Percentiles rank a stretch among this genome's conserved stretches.
Conservation (phyloP, 306 rosid genomes). For the Trifolium dubium region DNA sequence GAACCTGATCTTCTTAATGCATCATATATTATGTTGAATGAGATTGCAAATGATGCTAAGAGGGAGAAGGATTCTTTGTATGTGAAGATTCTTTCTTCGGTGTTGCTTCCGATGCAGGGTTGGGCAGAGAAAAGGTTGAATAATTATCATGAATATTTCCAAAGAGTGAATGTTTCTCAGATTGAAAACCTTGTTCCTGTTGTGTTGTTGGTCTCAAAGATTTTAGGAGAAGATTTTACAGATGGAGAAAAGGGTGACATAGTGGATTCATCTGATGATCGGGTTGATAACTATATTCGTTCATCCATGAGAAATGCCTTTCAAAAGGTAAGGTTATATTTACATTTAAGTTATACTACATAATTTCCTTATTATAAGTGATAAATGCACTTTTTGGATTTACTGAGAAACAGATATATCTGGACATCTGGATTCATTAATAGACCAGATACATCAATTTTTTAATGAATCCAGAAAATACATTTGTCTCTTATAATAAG, state of each 20-base stretch:
- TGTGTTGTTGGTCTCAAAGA: slow-evolving; percentile 59
- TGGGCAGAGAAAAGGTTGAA: slow-evolving; percentile 86
- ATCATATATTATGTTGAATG: slow-evolving; percentile 69
- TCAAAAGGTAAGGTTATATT: slow-evolving; percentile 73
- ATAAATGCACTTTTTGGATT: too few relatives aligned
- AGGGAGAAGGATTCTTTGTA: slow-evolving; percentile 57
- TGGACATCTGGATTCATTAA: too few relatives aligned
- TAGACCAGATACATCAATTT: too few relatives aligned
- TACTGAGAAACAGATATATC: too few relatives aligned
- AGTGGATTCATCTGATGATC: slow-evolving; percentile 60
- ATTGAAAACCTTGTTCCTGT: slow-evolving; percentile 82
- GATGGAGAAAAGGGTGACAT: slow-evolving; percentile 54
- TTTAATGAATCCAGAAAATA: too few relatives aligned
- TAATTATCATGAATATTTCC: slow-evolving; percentile 83
- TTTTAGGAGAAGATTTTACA: slow-evolving; percentile 68
- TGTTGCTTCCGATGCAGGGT: slow-evolving; percentile 60
- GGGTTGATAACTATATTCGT: slow-evolving; percentile 73
- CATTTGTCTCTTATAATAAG: too few relatives aligned
- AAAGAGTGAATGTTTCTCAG: slow-evolving; percentile 67
- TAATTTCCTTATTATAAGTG: too few relatives aligned
- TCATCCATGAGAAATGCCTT: slow-evolving; percentile 65
- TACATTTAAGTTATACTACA: not conserved
- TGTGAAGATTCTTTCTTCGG: slow-evolving; percentile 62
- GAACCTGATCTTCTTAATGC: slow-evolving; percentile 85
- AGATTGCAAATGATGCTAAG: slow-evolving; percentile 77